Evolutionary conservation across 805 yeast genomes (phyloP), one percentile per base, ranked within the genome.

Genomic region (Torulaspora maleeae): DNA sequence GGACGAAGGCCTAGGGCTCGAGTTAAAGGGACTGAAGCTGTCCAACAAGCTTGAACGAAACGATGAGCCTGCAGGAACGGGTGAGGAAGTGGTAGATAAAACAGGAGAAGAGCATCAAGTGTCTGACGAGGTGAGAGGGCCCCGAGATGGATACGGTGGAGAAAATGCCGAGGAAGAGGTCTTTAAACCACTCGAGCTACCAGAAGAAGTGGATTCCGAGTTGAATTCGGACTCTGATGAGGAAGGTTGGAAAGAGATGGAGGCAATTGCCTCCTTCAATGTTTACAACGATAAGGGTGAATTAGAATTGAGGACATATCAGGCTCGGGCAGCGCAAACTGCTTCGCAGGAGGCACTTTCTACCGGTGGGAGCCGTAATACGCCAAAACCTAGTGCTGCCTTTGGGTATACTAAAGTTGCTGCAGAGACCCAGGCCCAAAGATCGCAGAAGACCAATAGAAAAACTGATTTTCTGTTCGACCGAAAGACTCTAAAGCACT

Each of bases 331-430:
- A 3, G 25, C 33, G 10, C 36, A 44, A 16, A 43, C 32, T 16
- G 29, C 36, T 15, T 36, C 51, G 15, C 59, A 44, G 58, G 66
- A 50, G 50, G 60, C 45, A 9, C 38, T 49, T 10, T 33, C 44
- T 8, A 24, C 44, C 17, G 28, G 48, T 15, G 30, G 39, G 4
- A 33, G 35, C 27, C 27, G 32, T 28, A 39, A 27, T 6, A 36
- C 35, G 15, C 43, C 47, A 8, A 43, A 27, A 11, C 50, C 36
- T 41, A 45, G 19, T 8, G 49, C 38, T 27, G 79, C 79, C 1
- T 76, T 77, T 33, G 78, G 95, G 0, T 93, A 93, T 62, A 93
- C 98, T 0, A 83, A 95, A 57, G 83, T 93, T 7, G 87, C 88
- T 24, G 85, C 82, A 1, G 93, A 86, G 55, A 88, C 83, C 52